phyloP scores from a whole-genome alignment of 495 filamentous ascomycete species.

The Aspergillus sclerotiicarbonarius region DNA sequence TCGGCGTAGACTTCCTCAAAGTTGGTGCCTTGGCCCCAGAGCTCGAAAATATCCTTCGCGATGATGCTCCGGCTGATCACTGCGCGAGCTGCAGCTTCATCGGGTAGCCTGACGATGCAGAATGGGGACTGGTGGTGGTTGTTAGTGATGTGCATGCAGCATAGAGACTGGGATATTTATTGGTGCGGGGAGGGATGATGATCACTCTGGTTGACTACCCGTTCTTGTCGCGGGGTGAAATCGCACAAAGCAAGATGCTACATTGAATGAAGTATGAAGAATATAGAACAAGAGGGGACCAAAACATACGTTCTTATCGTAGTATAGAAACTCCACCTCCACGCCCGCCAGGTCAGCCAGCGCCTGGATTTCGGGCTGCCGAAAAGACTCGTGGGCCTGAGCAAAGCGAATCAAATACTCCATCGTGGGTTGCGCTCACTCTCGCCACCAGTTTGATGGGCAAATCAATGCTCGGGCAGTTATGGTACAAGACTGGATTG shows the following conservation, averaged over 20 bases:
- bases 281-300: background rate
- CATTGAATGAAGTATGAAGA: background rate
- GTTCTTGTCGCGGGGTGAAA: background rate
- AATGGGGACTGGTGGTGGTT: conserved; percentile 69
- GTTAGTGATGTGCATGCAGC: conserved; percentile 9
- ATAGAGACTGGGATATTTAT: conserved; percentile 1
- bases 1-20: conserved; percentile 68
- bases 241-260: background rate
- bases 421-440: conserved; percentile 36
- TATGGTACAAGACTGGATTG: background rate
- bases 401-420: conserved; percentile 89
- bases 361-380: conserved; percentile 79
- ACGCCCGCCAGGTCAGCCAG: conserved; percentile 68
- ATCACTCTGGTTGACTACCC: background rate
- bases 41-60: conserved; percentile 75
- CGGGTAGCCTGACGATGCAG: conserved; percentile 69
- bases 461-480: background rate
- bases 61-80: conserved; percentile 77
- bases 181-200: conserved; percentile 6
- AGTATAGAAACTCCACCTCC: conserved; percentile 67
- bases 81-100: conserved; percentile 59
- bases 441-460: background rate
- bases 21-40: conserved; percentile 74
- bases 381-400: conserved; percentile 87
- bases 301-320: conserved; percentile 65